These are phyloP conservation scores for Saksenaea oblongispora DNA, from an alignment of 371 early-diverging fungal genomes.

Conservation along the genomic window DNA sequence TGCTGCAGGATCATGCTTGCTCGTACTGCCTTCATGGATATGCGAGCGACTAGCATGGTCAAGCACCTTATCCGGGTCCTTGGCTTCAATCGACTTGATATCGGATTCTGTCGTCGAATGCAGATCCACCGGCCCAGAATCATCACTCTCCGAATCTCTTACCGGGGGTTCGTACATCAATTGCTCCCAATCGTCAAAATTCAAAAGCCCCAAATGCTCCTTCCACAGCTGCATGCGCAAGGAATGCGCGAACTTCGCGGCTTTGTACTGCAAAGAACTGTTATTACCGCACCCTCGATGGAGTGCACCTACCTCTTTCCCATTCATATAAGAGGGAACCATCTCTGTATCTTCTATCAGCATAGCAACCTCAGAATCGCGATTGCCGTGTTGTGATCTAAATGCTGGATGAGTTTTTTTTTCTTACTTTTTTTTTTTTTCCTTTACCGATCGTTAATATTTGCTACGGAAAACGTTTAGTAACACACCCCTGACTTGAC, in stretches of 20 bases:
- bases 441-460: slow-evolving; percentile 38
- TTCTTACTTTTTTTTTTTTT: not conserved
- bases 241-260: slow-evolving; percentile 72
- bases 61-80: slow-evolving; percentile 27
- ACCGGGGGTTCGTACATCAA: slow-evolving; percentile 8
- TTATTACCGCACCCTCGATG: not conserved
- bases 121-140: not conserved
- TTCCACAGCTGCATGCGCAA: slow-evolving; percentile 74
- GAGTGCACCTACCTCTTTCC: slow-evolving; percentile 47
- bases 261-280: slow-evolving; percentile 48
- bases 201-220: slow-evolving; percentile 80
- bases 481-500: too few species aligned
- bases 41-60: slow-evolving; percentile 28
- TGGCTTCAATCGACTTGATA: slow-evolving; percentile 19
- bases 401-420: slow-evolving; percentile 15
- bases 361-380: slow-evolving; percentile 91
- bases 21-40: slow-evolving; percentile 4
- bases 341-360: slow-evolving; percentile 79
- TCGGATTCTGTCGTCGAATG: not conserved
- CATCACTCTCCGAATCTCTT: not conserved
- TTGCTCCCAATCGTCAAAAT: slow-evolving; percentile 32
- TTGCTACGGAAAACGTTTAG: slow-evolving; percentile 26
- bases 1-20: slow-evolving; percentile 13
- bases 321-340: slow-evolving; percentile 74
- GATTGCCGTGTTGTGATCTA: slow-evolving; percentile 86